Percentiles rank a stretch among this genome's conserved stretches.
These are phyloP conservation scores for Colletotrichum lupini DNA, from an alignment of 2,329 filamentous ascomycete species.

Conservation along the genomic window DNA sequence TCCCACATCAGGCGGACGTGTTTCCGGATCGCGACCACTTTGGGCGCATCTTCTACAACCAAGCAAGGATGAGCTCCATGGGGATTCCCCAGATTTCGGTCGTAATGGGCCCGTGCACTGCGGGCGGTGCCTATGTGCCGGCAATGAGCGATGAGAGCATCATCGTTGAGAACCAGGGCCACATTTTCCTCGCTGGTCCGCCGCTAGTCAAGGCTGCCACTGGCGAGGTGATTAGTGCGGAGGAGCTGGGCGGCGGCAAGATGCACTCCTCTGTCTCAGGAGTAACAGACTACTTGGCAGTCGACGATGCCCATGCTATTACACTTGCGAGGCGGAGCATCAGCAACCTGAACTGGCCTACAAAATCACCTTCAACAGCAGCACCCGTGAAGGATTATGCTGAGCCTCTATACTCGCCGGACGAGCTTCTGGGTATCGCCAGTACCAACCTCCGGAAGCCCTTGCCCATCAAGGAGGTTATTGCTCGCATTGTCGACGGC, in stretches of 20 bases:
- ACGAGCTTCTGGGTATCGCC: slow-evolving; percentile 88
- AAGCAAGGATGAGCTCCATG: slow-evolving; percentile 88
- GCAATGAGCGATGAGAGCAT: slow-evolving; percentile 98
- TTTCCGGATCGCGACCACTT: slow-evolving; percentile 97
- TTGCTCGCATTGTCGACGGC: slow-evolving; percentile 91
- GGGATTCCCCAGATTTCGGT: slow-evolving; percentile 95
- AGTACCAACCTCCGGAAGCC: slow-evolving; percentile 89
- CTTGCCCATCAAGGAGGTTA: slow-evolving; percentile 88
- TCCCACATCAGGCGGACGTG: slow-evolving; percentile 94
- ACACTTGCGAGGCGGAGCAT: slow-evolving; percentile 86
- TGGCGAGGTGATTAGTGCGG: slow-evolving; percentile 88
- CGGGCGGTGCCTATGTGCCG: slow-evolving; percentile 94
- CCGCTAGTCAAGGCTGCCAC: slow-evolving; percentile 96
- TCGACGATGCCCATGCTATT: slow-evolving; percentile 92
- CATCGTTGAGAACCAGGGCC: slow-evolving; percentile 95
- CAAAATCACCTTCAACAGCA: slow-evolving; percentile 50
- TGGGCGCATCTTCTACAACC: slow-evolving; percentile 97
- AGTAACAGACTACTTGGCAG: slow-evolving; percentile 94
- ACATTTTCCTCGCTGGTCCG: slow-evolving; percentile 95
- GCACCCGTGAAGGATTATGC: slow-evolving; percentile 61
- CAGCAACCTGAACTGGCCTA: slow-evolving; percentile 89
- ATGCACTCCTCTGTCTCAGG: slow-evolving; percentile 92
- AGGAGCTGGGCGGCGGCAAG: slow-evolving; percentile 89
- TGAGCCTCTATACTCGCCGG: slow-evolving; percentile 83
- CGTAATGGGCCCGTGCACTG: slow-evolving; percentile 97